These are phyloP conservation scores for Penicillium chermesinum DNA, from an alignment of 495 filamentous ascomycete genomes.

Conservation along the genomic window DNA sequence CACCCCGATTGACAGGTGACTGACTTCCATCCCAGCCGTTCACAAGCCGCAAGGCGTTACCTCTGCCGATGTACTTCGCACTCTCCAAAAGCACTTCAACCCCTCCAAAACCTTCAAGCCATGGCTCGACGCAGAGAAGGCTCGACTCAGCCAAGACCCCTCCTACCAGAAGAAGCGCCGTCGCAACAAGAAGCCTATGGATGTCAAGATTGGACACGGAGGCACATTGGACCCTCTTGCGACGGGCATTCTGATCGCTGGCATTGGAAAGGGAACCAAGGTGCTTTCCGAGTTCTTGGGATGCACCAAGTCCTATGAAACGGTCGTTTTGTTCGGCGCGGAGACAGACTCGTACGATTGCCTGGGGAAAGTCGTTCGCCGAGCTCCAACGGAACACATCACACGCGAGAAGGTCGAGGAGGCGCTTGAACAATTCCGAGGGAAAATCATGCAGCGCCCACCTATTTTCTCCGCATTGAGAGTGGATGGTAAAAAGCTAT, in stretches of 20 bases:
- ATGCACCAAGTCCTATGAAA: constrained; percentile 91
- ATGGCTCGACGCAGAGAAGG: constrained; percentile 58
- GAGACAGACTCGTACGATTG: constrained; percentile 91
- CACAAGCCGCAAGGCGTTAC: constrained; percentile 83
- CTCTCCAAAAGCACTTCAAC: constrained; percentile 75
- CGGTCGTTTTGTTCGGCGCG: constrained; percentile 82
- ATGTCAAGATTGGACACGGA: constrained; percentile 94
- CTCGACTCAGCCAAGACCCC: constrained; percentile 45
- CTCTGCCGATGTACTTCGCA: constrained; percentile 84
- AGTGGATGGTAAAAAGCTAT: constrained; percentile 84
- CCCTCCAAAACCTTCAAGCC: constrained; percentile 71
- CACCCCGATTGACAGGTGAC: not conserved
- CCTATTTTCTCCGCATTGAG: constrained; percentile 90
- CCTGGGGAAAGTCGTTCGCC: constrained; percentile 72
- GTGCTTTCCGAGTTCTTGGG: constrained; percentile 65
- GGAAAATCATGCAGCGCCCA: constrained; percentile 84
- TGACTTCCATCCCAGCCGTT: constrained; percentile 54
- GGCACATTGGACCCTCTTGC: constrained; percentile 94
- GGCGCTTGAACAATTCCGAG: constrained; percentile 69
- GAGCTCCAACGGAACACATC: constrained; percentile 68
- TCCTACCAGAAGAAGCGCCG: constrained; percentile 50
- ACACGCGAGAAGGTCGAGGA: constrained; percentile 74
- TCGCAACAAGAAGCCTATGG: constrained; percentile 38
- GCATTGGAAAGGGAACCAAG: constrained; percentile 87
- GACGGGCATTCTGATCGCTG: constrained; percentile 84